phyloP scores from a whole-genome alignment of 2,329 filamentous ascomycete species.

The Sporothrix variecibatus region DNA sequence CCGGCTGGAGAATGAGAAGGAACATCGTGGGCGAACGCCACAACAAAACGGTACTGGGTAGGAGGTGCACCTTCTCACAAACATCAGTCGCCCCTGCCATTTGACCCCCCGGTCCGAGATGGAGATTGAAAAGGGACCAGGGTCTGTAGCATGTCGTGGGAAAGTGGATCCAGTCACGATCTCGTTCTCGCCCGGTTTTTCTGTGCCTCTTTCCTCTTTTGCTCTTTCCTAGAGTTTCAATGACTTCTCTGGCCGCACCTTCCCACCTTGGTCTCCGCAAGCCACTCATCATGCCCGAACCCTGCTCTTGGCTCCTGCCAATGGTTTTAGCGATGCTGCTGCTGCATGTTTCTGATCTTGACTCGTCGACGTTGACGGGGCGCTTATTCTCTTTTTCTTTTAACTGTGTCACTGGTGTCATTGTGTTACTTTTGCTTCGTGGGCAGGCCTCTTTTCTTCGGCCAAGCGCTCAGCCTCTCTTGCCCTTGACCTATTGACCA shows the following conservation, averaged over 20 bases:
- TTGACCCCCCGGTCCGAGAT: neutral
- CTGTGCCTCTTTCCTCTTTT: neutral
- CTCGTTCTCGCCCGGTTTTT: neutral
- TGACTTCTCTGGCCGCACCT: neutral
- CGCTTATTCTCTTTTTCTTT: neutral
- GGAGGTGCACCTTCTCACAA: neutral
- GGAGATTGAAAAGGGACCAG: neutral
- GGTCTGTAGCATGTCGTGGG: neutral
- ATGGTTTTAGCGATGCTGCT: neutral
- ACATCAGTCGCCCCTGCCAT: neutral
- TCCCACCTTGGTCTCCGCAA: neutral
- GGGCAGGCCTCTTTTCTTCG: neutral
- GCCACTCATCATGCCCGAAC: slow-evolving; percentile 2
- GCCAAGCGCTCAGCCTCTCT: neutral
- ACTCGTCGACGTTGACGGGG: neutral
- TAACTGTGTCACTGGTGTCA: neutral
- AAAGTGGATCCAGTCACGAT: neutral
- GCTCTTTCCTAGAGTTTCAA: too few species aligned
- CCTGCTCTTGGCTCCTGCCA: neutral
- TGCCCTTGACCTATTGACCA: neutral
- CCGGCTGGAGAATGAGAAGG: neutral
- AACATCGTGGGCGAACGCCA: neutral
- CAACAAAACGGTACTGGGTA: neutral
- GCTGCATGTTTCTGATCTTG: neutral
- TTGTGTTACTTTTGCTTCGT: neutral